A percentile compares a stretch with the other conserved stretches of the same genome.
Evolutionary conservation across 129 eudicot species (phyloP).

Genomic region (Centrapalus pauciflorus): DNA sequence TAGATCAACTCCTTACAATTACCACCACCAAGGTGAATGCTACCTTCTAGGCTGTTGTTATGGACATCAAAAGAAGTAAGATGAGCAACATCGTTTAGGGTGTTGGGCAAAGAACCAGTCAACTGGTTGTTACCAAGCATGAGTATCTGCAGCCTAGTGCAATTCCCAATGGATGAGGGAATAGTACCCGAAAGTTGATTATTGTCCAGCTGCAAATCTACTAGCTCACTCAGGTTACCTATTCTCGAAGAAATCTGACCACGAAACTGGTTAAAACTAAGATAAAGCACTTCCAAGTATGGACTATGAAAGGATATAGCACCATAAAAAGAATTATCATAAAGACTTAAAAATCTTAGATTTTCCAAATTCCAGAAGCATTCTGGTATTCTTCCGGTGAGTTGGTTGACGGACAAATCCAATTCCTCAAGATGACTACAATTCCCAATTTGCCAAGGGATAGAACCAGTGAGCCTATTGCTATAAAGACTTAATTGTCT

Average conservation of each 20-base stretch:
- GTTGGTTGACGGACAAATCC: slow-evolving; percentile 38
- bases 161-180: slow-evolving; percentile 58
- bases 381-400: slow-evolving; percentile 52
- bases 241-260: slow-evolving; percentile 50
- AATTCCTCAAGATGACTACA: slow-evolving; percentile 36
- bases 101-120: slow-evolving; percentile 49
- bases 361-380: slow-evolving; percentile 35
- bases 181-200: slow-evolving; percentile 54
- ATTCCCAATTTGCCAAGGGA: slow-evolving; percentile 48
- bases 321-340: slow-evolving; percentile 40
- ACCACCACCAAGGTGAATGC: slow-evolving; percentile 46
- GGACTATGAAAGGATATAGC: slow-evolving; percentile 38
- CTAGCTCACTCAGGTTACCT: slow-evolving; percentile 40
- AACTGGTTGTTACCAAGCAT: slow-evolving; percentile 39
- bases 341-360: slow-evolving; percentile 30
- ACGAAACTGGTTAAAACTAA: slow-evolving; percentile 43
- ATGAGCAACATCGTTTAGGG: slow-evolving; percentile 35
- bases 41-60: slow-evolving; percentile 52
- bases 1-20: slow-evolving; percentile 30
- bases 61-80: slow-evolving; percentile 44
- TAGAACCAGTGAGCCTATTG: slow-evolving; percentile 40
- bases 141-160: slow-evolving; percentile 46
- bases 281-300: slow-evolving; percentile 38
- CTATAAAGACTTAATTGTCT: slow-evolving; percentile 19
- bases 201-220: slow-evolving; percentile 29